These are phyloP conservation scores for Arxiozyma bovina DNA, from an alignment of 1,139 yeast genomes.

Conservation along the genomic window DNA sequence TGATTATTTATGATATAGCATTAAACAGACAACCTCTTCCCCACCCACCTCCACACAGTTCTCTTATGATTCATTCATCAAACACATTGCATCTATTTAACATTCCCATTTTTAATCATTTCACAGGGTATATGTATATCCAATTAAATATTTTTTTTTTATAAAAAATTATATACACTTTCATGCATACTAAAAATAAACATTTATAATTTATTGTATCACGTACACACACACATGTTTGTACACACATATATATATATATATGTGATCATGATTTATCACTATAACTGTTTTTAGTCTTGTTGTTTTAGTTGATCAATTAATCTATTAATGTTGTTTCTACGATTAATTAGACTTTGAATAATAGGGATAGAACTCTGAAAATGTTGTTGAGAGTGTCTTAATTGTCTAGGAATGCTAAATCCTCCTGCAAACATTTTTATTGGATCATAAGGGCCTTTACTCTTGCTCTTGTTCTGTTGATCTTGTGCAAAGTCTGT, in stretches of 20 bases:
- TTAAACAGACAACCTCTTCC: constrained; percentile 3
- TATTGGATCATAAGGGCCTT: constrained; percentile 20
- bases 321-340: constrained; percentile 6
- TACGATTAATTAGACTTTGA: constrained; percentile 19
- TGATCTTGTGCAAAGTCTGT: constrained; percentile 2
- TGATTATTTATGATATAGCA: not conserved
- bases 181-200: not conserved
- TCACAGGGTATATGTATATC: not conserved
- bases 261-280: no score
- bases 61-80: not conserved
- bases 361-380: constrained; percentile 19
- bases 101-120: not conserved
- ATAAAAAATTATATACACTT: not conserved
- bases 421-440: constrained; percentile 28
- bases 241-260: no score
- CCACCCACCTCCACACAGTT: constrained; percentile 3
- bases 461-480: constrained; percentile 1
- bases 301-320: not conserved
- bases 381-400: constrained; percentile 24
- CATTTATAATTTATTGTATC: no score
- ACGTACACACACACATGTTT: no score
- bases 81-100: not conserved
- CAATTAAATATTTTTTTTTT: not conserved
- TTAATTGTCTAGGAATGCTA: constrained; percentile 21
- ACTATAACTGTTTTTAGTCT: not conserved